Evolutionary conservation across 2,329 filamentous ascomycete species (phyloP).

Genomic region (Plectosphaerella cucumerina): DNA sequence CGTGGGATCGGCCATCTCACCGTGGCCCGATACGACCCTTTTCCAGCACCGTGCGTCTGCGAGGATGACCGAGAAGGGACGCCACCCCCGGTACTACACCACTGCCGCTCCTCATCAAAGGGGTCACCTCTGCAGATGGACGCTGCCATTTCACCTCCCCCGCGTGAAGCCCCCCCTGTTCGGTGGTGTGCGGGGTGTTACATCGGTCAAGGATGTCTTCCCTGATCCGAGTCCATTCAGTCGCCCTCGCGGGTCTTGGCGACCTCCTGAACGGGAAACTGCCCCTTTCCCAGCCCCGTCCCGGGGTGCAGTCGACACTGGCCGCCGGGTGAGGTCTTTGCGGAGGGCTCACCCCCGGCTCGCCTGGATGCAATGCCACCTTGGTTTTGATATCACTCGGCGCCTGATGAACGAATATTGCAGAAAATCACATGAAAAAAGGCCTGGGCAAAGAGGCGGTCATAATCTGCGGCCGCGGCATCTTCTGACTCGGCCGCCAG

Average conservation of each 20-base stretch:
- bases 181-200: not conserved
- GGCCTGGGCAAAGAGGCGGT: too few species aligned
- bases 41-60: too few species aligned
- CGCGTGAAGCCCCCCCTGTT: not conserved
- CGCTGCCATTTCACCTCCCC: not conserved
- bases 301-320: too few species aligned
- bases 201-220: not conserved
- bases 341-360: not conserved
- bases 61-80: too few species aligned
- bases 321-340: too few species aligned
- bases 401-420: not conserved
- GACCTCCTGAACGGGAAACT: not conserved
- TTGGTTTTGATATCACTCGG: not conserved
- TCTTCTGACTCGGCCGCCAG: not conserved
- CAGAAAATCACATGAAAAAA: not conserved
- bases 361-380: not conserved
- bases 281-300: not conserved
- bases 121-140: not conserved
- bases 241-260: not conserved
- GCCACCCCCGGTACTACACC: too few species aligned
- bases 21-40: too few species aligned
- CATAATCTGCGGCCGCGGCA: not conserved
- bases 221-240: not conserved
- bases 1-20: too few species aligned
- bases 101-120: too few species aligned